Conservation (phyloP, 106 monocot genomes). For the Allium fistulosum region DNA sequence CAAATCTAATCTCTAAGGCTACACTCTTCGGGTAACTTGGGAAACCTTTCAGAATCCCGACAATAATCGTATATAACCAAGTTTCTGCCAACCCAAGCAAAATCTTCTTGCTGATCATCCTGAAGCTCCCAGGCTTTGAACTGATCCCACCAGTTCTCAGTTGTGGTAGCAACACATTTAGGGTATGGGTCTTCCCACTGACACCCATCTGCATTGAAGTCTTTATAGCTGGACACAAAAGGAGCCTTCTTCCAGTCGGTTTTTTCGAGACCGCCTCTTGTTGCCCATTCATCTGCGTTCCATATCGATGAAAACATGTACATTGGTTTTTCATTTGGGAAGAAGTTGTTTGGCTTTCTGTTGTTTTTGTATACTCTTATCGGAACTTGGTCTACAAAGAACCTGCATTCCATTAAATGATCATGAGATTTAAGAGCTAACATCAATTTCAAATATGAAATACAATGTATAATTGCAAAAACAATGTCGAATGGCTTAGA, state of each 20-base stretch:
- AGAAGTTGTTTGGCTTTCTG: constrained; percentile 64
- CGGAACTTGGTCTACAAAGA: constrained; percentile 75
- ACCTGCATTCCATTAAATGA: constrained; percentile 27
- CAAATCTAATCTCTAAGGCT: constrained; percentile 14
- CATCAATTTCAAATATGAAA: too few relatives aligned
- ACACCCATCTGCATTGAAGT: constrained; percentile 70
- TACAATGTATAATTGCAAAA: neutral
- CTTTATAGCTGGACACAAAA: constrained; percentile 84
- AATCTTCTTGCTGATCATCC: constrained; percentile 55
- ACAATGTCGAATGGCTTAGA: neutral
- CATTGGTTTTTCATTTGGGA: constrained; percentile 90
- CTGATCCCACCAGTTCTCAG: constrained; percentile 90
- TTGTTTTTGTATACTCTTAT: constrained; percentile 71
- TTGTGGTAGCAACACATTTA: constrained; percentile 56
- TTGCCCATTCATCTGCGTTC: constrained; percentile 99
- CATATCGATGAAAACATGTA: constrained; percentile 97
- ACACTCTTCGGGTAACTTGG: constrained; percentile 67
- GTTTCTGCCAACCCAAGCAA: constrained; percentile 74
- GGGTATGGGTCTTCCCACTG: constrained; percentile 75
- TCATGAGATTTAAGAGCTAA: too few relatives aligned
- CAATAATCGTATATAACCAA: constrained; percentile 93
- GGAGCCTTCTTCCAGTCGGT: constrained; percentile 89
- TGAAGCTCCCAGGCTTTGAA: constrained; percentile 61
- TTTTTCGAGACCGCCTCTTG: constrained; percentile 91
- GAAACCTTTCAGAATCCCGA: constrained; percentile 57